Evolutionary conservation across 495 filamentous ascomycete genomes (phyloP).

Genomic region (Neurospora sp.): DNA sequence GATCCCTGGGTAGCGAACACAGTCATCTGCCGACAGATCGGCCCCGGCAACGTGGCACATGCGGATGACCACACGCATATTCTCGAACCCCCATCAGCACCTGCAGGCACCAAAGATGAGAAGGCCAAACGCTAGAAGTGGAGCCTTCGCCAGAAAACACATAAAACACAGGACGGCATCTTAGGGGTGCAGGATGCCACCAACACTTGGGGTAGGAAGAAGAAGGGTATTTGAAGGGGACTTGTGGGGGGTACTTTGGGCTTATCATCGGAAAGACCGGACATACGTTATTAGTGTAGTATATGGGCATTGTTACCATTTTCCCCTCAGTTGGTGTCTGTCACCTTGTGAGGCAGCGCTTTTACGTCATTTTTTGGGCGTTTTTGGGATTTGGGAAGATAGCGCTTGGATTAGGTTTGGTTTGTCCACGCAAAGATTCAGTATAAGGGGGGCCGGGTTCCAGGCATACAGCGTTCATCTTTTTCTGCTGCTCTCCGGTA

Average conservation of each 20-base stretch:
- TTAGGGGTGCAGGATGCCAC: not conserved
- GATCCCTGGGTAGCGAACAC: slow-evolving; percentile 84
- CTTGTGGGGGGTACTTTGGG: not conserved
- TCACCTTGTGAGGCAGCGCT: not conserved
- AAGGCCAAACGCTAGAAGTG: not conserved
- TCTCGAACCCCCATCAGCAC: slow-evolving; percentile 38
- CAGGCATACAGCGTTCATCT: not conserved
- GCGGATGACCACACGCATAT: slow-evolving; percentile 43
- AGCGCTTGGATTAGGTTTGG: not conserved
- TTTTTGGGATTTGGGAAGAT: not conserved
- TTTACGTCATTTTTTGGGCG: not conserved
- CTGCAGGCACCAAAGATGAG: slow-evolving; percentile 4
- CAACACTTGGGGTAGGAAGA: not conserved
- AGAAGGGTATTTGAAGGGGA: not conserved
- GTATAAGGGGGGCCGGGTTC: not conserved
- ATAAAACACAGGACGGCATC: not conserved
- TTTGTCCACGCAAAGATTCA: not conserved
- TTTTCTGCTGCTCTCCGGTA: not conserved
- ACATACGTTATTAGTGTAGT: not conserved
- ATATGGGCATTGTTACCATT: not conserved
- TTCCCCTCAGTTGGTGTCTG: not conserved
- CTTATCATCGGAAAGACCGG: not conserved
- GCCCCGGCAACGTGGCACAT: slow-evolving; percentile 31
- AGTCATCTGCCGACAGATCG: slow-evolving; percentile 43
- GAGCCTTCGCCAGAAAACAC: not conserved